Evolutionary conservation across 2,329 filamentous ascomycete genomes (phyloP), one percentile per base, ranked within the genome.

Genomic region (Lachnellula subtilissima): DNA sequence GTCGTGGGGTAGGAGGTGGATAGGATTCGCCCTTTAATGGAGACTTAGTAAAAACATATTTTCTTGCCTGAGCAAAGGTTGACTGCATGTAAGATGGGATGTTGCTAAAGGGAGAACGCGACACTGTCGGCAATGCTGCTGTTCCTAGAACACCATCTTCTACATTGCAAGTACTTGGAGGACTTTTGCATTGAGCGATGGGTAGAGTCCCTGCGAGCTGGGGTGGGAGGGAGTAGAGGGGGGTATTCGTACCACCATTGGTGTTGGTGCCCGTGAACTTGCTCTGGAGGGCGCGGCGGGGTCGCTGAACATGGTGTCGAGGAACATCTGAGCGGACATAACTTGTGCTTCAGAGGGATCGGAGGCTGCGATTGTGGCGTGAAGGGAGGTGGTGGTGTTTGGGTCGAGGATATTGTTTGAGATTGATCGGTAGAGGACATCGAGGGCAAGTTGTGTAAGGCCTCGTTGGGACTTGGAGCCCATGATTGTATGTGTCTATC

Each of bases 401-500:
- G 79, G 74, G 51, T 89, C 84, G 62, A 88, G 83, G 53, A 95
- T 83, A 57, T 86, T 88, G 17, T 82, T 75, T 56, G 84, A 84
- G 50, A 96, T 84, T 46, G 89, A 93, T 60, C 87, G 85, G 74
- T 95, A 99, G 50, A 97, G 80, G 42, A 95, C 82, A 68, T 97
- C 93, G 53, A 99, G 85, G 0, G 91, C 83, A 67, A 99, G 86
- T 71, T 99, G 94, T 0, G 91, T 96, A 53, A 99, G 76, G 60
- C 94, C 94, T 62, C 93, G 87, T 72, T 97, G 89, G 22, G 82
- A 84, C 64, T 86, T 87, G 12, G 90, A 95, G 54, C 94, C 94
- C 15, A 99, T 82, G 58, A 97, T 96, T 0, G 94, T 99, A 71
- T 99, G 93, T 61, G 90, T 95, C 93, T 97, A 68, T 19, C 22